These are phyloP conservation scores for Alternaria panax DNA, from an alignment of 2,329 filamentous ascomycete genomes.

Conservation along the genomic window DNA sequence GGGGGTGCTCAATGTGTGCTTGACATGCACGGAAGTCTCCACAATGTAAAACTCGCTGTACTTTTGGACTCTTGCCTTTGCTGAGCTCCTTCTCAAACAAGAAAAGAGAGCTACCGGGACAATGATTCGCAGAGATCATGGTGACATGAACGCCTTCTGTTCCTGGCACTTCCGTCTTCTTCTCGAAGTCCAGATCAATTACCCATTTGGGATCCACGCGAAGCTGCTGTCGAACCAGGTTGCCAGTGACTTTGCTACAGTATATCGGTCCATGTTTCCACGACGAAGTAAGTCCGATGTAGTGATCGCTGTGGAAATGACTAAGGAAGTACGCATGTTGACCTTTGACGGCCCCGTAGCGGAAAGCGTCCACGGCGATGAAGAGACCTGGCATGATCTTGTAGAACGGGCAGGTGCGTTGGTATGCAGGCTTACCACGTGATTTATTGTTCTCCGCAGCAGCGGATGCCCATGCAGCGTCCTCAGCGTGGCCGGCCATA, in stretches of 20 bases:
- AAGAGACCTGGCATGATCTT: constrained; percentile 94
- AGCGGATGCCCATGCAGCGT: constrained; percentile 86
- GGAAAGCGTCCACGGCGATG: constrained; percentile 94
- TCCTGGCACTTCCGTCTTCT: constrained; percentile 76
- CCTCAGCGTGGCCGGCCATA: constrained; percentile 91
- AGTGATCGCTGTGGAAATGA: constrained; percentile 98
- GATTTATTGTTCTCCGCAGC: constrained; percentile 80
- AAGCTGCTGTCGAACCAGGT: constrained; percentile 85
- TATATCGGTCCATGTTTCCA: constrained; percentile 97
- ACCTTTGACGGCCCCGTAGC: constrained; percentile 90
- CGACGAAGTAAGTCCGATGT: constrained; percentile 84
- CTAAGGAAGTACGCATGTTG: constrained; percentile 96
- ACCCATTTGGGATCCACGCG: constrained; percentile 87
- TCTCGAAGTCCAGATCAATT: constrained; percentile 84
- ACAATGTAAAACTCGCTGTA: constrained; percentile 88
- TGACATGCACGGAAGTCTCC: constrained; percentile 94
- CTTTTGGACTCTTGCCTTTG: constrained; percentile 64
- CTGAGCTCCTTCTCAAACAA: constrained; percentile 82
- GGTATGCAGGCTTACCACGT: constrained; percentile 83
- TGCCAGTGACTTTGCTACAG: constrained; percentile 90
- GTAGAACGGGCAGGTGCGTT: constrained; percentile 95
- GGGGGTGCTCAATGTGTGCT: constrained; percentile 80
- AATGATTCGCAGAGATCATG: constrained; percentile 97
- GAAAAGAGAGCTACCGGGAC: constrained; percentile 91
- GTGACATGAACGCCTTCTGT: constrained; percentile 86